phyloP scores from a whole-genome alignment of 345 rosid species.

The Rhizophora apiculata region DNA sequence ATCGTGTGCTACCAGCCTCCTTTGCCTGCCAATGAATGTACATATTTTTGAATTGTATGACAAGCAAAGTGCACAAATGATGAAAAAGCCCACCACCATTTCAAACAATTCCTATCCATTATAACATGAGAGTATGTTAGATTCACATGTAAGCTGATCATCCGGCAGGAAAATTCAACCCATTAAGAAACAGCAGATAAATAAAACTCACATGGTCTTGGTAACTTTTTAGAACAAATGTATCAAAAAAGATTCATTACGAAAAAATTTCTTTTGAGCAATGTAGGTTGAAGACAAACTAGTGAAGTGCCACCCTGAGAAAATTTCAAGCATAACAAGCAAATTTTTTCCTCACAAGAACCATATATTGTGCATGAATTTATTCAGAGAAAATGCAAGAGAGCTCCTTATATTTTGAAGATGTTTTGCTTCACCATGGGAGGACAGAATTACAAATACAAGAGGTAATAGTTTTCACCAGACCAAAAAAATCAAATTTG shows the following conservation, averaged over 20 bases:
- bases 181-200: not conserved
- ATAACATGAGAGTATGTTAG: not conserved
- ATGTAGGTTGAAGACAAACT: not conserved
- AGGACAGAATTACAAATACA: not conserved
- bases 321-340: not conserved
- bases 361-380: not conserved
- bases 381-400: not conserved
- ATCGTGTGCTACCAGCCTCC: conserved; percentile 97
- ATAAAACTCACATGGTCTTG: not conserved
- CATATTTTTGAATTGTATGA: not conserved
- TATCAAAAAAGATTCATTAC: too few species aligned
- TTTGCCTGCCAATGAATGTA: conserved; percentile 62
- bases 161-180: not conserved
- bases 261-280: not conserved
- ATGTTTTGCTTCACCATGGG: not conserved
- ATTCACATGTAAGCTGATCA: not conserved
- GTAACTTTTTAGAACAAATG: not conserved
- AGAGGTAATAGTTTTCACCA: not conserved
- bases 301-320: not conserved
- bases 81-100: not conserved
- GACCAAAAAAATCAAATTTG: not conserved
- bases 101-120: conserved; percentile 3
- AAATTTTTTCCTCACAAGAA: not conserved
- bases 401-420: too few species aligned
- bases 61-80: not conserved